Evolutionary conservation across 2,329 filamentous ascomycete genomes (phyloP), one percentile per base, ranked within the genome.

Genomic region (Fusarium subtropicale): DNA sequence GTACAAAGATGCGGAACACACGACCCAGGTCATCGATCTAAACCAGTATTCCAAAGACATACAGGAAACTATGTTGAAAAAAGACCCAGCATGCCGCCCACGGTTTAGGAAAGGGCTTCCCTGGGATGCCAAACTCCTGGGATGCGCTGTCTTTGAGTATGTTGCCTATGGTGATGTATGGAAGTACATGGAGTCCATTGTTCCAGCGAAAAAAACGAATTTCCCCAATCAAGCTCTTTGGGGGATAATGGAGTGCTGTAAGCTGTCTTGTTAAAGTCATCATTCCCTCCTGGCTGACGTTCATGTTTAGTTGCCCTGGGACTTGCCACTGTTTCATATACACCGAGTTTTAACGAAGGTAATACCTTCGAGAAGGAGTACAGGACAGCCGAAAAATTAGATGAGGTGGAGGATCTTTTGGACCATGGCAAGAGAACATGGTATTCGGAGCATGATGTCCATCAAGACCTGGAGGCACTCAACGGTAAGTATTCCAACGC

Each of bases 231-330:
- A 57, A 41, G 64, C 70, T 11, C 60, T 78, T 9, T 78, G 76
- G 76, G 71, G 74, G 26, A 69, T 78, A 24, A 75, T 75, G 74
- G 75, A 76, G 42, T 77, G 75, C 30, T 45, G 76, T 78, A 55
- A 63, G 76, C 73, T 22, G 20, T 46, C 10, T 31, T 38, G 13
- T 31, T 38, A 11, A 7, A 41, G 7, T 13, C 13, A 16, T 38
- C 36, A 6, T 34, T 18, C 30, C 15, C 24, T 28, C 9, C 20
- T 26, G 15, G 28, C 59, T 71, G 22, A 65, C 38, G 33, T 26
- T 31, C 11, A n/a, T 31, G n/a, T 26, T 31, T 9, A 79, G 77
- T 78, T 44, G 66, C 74, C 3, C 55, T 68, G 20, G 76, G 74
- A 9, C 64, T 76, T 24, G 68, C 76, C 12, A 73, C 74, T 6